phyloP scores from a whole-genome alignment of 2,329 filamentous ascomycete species.

The Phialophora verrucosa region DNA sequence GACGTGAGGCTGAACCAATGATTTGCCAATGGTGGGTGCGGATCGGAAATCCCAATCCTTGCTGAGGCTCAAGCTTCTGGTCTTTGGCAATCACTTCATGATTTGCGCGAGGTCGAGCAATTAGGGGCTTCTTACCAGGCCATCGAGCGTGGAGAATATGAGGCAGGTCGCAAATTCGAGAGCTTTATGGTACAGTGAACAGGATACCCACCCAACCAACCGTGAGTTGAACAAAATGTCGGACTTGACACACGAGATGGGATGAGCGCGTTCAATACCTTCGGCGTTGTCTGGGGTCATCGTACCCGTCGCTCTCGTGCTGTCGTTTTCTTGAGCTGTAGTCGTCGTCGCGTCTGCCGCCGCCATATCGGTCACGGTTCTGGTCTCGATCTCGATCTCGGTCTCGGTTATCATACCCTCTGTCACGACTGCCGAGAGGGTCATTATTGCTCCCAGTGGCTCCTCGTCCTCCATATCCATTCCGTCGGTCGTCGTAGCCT shows the following conservation, averaged over 20 bases:
- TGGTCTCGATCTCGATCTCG: conserved; percentile 48
- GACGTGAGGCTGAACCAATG: not conserved
- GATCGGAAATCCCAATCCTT: not conserved
- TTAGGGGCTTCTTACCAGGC: conserved; percentile 30
- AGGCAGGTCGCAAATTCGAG: conserved; percentile 6
- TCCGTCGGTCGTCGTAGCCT: conserved; percentile 50
- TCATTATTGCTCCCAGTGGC: conserved; percentile 81
- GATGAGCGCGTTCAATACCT: conserved; percentile 57
- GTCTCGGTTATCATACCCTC: conserved; percentile 58
- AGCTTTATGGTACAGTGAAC: conserved; percentile 10
- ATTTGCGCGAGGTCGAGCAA: conserved; percentile 8
- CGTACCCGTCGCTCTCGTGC: conserved; percentile 79
- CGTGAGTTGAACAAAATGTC: conserved; percentile 36
- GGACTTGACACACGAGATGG: conserved; percentile 11
- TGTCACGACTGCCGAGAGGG: conserved; percentile 73
- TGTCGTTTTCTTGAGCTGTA: conserved; percentile 67
- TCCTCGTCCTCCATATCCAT: conserved; percentile 63
- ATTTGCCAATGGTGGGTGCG: not conserved
- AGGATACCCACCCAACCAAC: conserved; percentile 54
- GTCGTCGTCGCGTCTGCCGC: conserved; percentile 52
- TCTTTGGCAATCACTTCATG: conserved; percentile 1
- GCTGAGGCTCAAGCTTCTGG: conserved; percentile 3
- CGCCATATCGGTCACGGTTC: conserved; percentile 49
- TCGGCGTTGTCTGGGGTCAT: conserved; percentile 70
- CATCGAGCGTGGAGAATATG: conserved; percentile 3